A percentile compares a stretch with the other conserved stretches of the same genome.
Evolutionary conservation across 345 rosid species (phyloP).

Genomic region (Arabidopsis arenosa): DNA sequence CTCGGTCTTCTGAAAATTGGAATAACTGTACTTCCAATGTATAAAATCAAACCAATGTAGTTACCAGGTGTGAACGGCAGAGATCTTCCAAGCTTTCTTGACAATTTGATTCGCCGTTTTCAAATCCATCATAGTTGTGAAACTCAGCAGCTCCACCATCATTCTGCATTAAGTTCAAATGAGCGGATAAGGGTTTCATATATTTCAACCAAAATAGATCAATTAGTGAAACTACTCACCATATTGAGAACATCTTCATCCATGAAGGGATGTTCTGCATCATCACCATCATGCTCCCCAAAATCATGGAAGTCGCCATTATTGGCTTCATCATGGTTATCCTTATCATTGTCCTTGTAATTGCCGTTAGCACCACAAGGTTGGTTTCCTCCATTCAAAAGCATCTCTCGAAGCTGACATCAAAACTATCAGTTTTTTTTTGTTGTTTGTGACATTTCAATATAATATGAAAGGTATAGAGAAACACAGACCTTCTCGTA

Average conservation of each 20-base stretch:
- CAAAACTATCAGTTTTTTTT: conserved; percentile 31
- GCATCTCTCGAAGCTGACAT: conserved; percentile 77
- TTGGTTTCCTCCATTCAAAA: conserved; percentile 55
- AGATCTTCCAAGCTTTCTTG: conserved; percentile 91
- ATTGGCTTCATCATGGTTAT: conserved; percentile 53
- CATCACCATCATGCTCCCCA: conserved; percentile 53
- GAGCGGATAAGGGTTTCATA: conserved; percentile 36
- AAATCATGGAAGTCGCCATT: conserved; percentile 61
- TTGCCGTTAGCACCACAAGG: conserved; percentile 47
- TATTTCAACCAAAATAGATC: conserved; percentile 1
- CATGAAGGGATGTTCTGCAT: conserved; percentile 57
- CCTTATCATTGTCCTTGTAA: conserved; percentile 47
- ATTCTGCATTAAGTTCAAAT: conserved; percentile 44
- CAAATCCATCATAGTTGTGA: conserved; percentile 52
- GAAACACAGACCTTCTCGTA: conserved; percentile 74
- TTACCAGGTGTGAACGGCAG: conserved; percentile 93
- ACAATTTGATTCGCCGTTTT: conserved; percentile 49
- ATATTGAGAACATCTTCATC: conserved; percentile 65
- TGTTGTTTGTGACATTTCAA: conserved; percentile 23
- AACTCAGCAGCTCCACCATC: conserved; percentile 46
- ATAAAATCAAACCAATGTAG: conserved; percentile 29
- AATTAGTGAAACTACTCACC: conserved; percentile 28
- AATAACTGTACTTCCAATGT: neutral
- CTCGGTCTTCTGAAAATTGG: neutral
- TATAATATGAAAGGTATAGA: conserved; percentile 17